Conservation (phyloP, 306 rosid species). For the Begonia fuchsioides region DNA sequence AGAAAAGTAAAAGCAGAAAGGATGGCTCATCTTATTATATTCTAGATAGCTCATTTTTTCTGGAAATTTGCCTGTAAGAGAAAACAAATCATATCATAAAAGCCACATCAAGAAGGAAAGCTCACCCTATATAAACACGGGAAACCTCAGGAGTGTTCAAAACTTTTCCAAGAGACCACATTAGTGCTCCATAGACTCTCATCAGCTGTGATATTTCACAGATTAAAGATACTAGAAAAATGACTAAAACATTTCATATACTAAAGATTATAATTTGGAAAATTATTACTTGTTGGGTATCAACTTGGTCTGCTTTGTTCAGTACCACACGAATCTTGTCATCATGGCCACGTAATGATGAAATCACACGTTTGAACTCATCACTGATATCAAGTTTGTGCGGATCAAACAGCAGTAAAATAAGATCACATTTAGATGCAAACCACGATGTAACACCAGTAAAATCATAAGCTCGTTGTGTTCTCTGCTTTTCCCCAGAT, state of each 20-base stretch:
- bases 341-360: slow-evolving; percentile 77
- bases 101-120: slow-evolving; percentile 9
- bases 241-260: not conserved
- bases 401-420: slow-evolving; percentile 88
- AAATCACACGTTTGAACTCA: slow-evolving; percentile 86
- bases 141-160: slow-evolving; percentile 80
- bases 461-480: slow-evolving; percentile 77
- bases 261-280: not conserved
- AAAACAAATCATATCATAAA: not conserved
- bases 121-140: slow-evolving; percentile 90
- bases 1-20: no score
- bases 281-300: slow-evolving; percentile 75
- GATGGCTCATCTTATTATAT: no score
- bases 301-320: slow-evolving; percentile 88
- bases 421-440: slow-evolving; percentile 85
- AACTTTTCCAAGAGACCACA: slow-evolving; percentile 99
- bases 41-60: no score
- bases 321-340: slow-evolving; percentile 88
- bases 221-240: no score
- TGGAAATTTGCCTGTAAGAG: not conserved
- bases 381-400: slow-evolving; percentile 96
- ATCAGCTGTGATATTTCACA: slow-evolving; percentile 39
- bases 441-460: slow-evolving; percentile 98
- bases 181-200: slow-evolving; percentile 94
- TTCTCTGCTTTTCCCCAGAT: slow-evolving; percentile 94